Base-by-base conservation (phyloP, 2,329 filamentous ascomycete species). In the Colletotrichum cordylinicola region DNA sequence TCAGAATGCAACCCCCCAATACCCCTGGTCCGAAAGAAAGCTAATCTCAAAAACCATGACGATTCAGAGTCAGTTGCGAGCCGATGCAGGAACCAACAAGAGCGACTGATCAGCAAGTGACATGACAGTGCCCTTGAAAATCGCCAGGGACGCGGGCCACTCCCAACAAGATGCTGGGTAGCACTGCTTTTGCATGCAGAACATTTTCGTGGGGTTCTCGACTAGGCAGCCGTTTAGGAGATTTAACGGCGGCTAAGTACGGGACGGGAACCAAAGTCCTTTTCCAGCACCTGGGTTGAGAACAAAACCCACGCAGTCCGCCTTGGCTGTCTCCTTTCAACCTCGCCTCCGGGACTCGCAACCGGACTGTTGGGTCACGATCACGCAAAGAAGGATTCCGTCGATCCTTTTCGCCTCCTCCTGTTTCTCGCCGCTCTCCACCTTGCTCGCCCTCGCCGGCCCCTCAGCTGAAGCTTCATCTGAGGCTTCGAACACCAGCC, bases 281-380 rank as follows among this genome's bases (percentile, higher is more conserved):
- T 33, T 21, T 31, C 64, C 16, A 21, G 18, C 18, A 33, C 66
- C 35, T 52, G 43, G 35, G 66, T 60, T 52, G 33, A 67, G 33
- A 58, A 56, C 31, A 67, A 58, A 58, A 68, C 56, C 33, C 52
- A 56, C 52, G 48, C 33, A 62, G 29, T 70, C 21, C 56, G 64
- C 70, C 62, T 68, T 73, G 66, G 56, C 70, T 55, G 70, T 33
- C 48, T 58, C 73, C 73, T 31, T 68, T 62, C 64, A 62, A 58
- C 69, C 27, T 67, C 33, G 55, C n/a, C 35, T 62, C 58, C 27
- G 43, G 62, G 56, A 31, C 73, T 62, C 27, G 37, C 31, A 21
- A 67, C 73, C 69, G 43, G 69, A 37, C 64, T 65, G 27, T 58
- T 58, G 73, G 73, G 64, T 67, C 73, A 66, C 43, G 66, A 68